Base-by-base conservation (phyloP, 495 filamentous ascomycete species). In the Aspergillus diversus region DNA sequence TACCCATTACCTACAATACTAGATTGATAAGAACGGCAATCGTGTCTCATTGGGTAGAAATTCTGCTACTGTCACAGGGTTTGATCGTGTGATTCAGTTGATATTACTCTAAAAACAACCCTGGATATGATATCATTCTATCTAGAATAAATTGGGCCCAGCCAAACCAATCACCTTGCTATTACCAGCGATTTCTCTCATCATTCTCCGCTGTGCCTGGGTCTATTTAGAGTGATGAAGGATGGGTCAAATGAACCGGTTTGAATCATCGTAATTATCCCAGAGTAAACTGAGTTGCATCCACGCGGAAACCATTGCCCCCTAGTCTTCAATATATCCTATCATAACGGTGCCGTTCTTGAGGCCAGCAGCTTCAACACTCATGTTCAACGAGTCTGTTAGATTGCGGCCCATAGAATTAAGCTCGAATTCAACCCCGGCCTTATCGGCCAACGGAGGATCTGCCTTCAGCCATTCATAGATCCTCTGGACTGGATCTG, bases 381-480 rank as follows among this genome's bases (percentile, higher is more conserved):
- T 92, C 58, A 84, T 74, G 46, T 89, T 84, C 9, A 97, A 77
- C 39, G 79, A 71, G 5, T 90, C 89, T 51, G 97, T 91, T 59
- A 99, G 71, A 65, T 97, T 92, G 68, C 83, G 87, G 43, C 92
- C 90, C 80, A 92, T 83, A 16, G 83, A 84, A 69, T 92, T 90
- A 59, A 99, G 83, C 67, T 97, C 95, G 76, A 99, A 97, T 51
- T 84, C 83, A 17, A 89, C 76, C 0, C 90, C 91, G 37, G 85
- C 85, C 73, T 93, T 93, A 54, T 89, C 93, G 57, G 89, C 86
- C 57, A 86, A 67, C 39, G 83, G 83, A 43, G 79, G 81, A 33
- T 91, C 87, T 5, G 93, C 90, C 76, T 98, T 98, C 46, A 99
- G 84, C 92, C 94, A 99, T 78, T 99, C 95, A 71, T 94, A 99